Evolutionary conservation across 148 eudicot genomes (phyloP).

Genomic region (Cornus florida): DNA sequence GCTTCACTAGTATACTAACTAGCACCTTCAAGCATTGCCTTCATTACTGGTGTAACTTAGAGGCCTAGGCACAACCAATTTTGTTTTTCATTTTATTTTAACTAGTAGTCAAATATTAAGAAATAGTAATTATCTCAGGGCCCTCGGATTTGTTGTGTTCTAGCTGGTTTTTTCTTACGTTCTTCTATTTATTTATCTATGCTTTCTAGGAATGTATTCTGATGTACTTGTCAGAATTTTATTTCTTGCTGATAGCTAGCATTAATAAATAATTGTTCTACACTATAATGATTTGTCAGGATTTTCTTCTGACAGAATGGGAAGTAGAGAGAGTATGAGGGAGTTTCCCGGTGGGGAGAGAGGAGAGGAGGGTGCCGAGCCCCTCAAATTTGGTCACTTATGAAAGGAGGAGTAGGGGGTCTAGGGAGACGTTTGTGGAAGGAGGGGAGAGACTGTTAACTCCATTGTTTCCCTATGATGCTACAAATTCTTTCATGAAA

Average conservation of each 20-base stretch:
- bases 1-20: too few species aligned
- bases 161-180: not conserved
- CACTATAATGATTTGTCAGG: not conserved
- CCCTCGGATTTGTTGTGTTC: not conserved
- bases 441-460: too few species aligned
- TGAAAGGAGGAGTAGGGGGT: too few species aligned
- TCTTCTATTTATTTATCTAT: not conserved
- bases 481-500: too few species aligned
- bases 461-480: too few species aligned
- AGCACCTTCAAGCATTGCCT: not conserved
- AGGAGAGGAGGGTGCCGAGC: too few species aligned
- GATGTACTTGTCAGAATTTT: not conserved
- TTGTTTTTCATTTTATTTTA: too few species aligned
- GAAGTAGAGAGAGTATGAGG: too few species aligned
- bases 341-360: too few species aligned
- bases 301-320: not conserved
- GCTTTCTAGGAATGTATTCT: not conserved
- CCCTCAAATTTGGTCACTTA: too few species aligned
- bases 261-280: not conserved
- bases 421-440: too few species aligned
- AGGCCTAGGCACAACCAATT: not conserved
- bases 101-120: not conserved
- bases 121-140: not conserved
- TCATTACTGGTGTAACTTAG: too few species aligned
- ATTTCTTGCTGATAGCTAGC: not conserved